Evolutionary conservation across 2,329 filamentous ascomycete species (phyloP).

Genomic region (Colletotrichum sp.): DNA sequence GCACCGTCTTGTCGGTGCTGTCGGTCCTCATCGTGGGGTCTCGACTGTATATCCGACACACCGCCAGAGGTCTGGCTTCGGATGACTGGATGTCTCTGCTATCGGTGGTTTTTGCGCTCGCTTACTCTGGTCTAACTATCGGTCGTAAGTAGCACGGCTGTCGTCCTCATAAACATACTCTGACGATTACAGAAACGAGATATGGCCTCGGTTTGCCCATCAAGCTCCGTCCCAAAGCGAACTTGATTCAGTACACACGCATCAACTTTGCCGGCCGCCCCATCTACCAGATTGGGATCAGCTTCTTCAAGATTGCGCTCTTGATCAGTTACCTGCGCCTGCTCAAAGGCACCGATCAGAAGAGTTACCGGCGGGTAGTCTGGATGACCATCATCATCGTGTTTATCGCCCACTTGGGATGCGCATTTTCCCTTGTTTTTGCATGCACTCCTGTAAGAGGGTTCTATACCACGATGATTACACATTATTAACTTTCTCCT

Average conservation of each 20-base stretch:
- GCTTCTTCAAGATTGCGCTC: conserved; percentile 61
- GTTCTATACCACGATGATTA: neutral
- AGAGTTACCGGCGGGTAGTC: conserved; percentile 46
- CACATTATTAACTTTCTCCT: neutral
- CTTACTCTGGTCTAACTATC: conserved; percentile 56
- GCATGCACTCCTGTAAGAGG: conserved; percentile 51
- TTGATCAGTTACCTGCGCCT: conserved; percentile 58
- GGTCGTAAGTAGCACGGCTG: conserved; percentile 40
- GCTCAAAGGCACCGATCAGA: conserved; percentile 51
- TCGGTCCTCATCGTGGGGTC: conserved; percentile 45
- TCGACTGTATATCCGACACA: conserved; percentile 46
- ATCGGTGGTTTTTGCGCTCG: conserved; percentile 49
- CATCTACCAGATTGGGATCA: conserved; percentile 60
- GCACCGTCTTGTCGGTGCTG: conserved; percentile 46
- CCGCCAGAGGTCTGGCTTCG: conserved; percentile 46
- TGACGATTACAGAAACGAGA: conserved; percentile 46
- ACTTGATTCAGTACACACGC: conserved; percentile 49
- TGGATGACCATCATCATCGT: conserved; percentile 47
- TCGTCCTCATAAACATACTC: neutral
- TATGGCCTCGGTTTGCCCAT: conserved; percentile 58
- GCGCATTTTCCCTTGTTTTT: conserved; percentile 53
- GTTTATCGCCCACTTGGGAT: conserved; percentile 52
- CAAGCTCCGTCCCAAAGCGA: conserved; percentile 43
- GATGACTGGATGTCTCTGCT: conserved; percentile 51
- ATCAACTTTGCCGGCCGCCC: conserved; percentile 59